Evolutionary conservation across 345 rosid genomes (phyloP).

Genomic region (Ceriops tagal): DNA sequence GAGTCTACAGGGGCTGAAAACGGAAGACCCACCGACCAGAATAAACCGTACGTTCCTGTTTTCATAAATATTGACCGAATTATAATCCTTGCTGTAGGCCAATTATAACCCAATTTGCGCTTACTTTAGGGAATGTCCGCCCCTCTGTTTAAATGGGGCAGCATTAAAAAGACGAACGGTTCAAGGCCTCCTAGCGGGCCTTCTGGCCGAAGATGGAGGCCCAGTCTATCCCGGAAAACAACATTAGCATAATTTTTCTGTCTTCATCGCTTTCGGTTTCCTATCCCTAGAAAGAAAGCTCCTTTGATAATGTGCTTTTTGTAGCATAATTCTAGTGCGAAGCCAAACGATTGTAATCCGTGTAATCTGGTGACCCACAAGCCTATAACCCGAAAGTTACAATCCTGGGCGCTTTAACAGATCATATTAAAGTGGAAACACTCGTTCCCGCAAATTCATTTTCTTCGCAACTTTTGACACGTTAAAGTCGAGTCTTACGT

Average conservation of each 20-base stretch:
- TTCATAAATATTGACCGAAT: not conserved
- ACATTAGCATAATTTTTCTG: too few species aligned
- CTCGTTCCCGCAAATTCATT: too few species aligned
- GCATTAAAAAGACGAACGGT: not conserved
- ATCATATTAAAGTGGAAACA: too few species aligned
- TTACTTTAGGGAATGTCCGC: not conserved
- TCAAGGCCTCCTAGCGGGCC: not conserved
- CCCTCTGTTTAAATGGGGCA: not conserved
- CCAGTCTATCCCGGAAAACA: not conserved
- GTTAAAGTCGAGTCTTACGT: not conserved
- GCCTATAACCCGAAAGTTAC: not conserved
- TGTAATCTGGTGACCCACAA: not conserved
- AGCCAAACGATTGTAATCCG: constrained; percentile 1
- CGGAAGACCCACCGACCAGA: not conserved
- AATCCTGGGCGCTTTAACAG: too few species aligned
- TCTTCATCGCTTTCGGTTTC: not conserved
- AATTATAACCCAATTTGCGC: not conserved
- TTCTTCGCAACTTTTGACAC: too few species aligned
- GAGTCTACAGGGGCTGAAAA: too few species aligned
- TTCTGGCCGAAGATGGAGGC: not conserved
- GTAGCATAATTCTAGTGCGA: not conserved
- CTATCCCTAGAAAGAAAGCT: too few species aligned
- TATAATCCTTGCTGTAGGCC: not conserved
- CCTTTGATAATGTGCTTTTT: too few species aligned
- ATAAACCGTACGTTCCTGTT: not conserved